These are phyloP conservation scores for Draba incana DNA, from an alignment of 345 rosid species.

Conservation along the genomic window DNA sequence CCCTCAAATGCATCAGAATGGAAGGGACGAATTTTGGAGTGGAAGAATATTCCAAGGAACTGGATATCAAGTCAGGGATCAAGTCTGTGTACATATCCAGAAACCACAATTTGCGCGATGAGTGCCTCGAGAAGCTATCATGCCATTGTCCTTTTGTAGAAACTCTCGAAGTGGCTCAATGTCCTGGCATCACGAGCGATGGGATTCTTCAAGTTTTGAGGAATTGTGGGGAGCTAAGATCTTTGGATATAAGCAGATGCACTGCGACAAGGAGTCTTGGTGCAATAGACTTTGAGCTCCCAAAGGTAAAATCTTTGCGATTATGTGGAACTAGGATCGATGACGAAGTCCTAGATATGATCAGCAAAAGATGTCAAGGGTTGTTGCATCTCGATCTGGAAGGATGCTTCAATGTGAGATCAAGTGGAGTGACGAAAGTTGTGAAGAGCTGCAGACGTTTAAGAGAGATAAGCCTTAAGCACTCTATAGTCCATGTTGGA, in stretches of 20 bases:
- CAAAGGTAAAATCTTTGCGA: constrained; percentile 55
- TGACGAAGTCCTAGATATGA: constrained; percentile 47
- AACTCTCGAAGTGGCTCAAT: constrained; percentile 51
- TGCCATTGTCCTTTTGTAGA: constrained; percentile 50
- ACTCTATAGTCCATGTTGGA: constrained; percentile 47
- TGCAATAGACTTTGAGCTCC: constrained; percentile 52
- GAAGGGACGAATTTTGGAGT: constrained; percentile 63
- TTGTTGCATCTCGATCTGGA: constrained; percentile 54
- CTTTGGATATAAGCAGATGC: constrained; percentile 60
- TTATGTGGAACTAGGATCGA: constrained; percentile 52
- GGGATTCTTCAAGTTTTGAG: constrained; percentile 54
- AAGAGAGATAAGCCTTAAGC: constrained; percentile 59
- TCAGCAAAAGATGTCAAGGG: constrained; percentile 55
- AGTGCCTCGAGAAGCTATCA: constrained; percentile 50
- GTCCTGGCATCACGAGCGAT: constrained; percentile 52
- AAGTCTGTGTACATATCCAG: constrained; percentile 52
- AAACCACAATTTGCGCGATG: constrained; percentile 56
- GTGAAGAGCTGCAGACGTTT: constrained; percentile 54
- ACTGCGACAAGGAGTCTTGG: constrained; percentile 40
- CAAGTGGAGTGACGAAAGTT: constrained; percentile 56
- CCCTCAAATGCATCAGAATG: constrained; percentile 56
- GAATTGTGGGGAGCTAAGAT: constrained; percentile 50
- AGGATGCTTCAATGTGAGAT: constrained; percentile 59
- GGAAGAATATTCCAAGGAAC: constrained; percentile 42
- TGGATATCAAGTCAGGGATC: constrained; percentile 42